Conservation (phyloP, 2,329 filamentous ascomycete species). For the Botrytis squamosa region DNA sequence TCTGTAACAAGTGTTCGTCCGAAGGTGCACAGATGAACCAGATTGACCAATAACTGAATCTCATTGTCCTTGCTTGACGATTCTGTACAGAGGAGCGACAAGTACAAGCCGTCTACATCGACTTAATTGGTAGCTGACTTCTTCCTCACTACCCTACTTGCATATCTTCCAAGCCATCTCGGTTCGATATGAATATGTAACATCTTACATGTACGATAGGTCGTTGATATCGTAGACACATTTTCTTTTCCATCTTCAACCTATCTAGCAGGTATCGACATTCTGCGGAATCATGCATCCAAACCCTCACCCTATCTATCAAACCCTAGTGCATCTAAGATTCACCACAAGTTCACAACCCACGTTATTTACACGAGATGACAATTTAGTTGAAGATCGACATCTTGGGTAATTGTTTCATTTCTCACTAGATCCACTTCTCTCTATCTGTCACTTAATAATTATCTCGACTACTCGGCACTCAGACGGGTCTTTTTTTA, state of each 20-base stretch:
- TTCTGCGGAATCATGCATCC: not conserved
- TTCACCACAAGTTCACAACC: not conserved
- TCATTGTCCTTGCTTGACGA: not conserved
- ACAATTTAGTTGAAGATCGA: constrained; percentile 8
- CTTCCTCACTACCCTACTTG: not conserved
- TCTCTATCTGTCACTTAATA: constrained; percentile 1
- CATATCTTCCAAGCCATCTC: not conserved
- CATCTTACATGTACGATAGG: no score
- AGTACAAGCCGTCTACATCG: not conserved
- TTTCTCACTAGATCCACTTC: constrained; percentile 8
- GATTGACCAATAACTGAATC: not conserved
- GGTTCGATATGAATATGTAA: not conserved
- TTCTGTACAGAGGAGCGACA: not conserved
- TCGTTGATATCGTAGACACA: not conserved
- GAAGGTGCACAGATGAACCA: constrained; percentile 12
- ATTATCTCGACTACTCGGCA: not conserved
- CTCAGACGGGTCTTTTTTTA: not conserved
- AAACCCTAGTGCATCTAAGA: not conserved
- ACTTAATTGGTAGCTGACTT: not conserved
- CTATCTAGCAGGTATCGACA: not conserved
- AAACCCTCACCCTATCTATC: not conserved
- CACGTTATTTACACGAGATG: not conserved
- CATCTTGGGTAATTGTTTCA: constrained; percentile 19
- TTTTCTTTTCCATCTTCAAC: not conserved
- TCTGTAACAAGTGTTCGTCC: not conserved